Base-by-base conservation (phyloP, 2,329 filamentous ascomycete genomes). In the Epichloe uncinata region DNA sequence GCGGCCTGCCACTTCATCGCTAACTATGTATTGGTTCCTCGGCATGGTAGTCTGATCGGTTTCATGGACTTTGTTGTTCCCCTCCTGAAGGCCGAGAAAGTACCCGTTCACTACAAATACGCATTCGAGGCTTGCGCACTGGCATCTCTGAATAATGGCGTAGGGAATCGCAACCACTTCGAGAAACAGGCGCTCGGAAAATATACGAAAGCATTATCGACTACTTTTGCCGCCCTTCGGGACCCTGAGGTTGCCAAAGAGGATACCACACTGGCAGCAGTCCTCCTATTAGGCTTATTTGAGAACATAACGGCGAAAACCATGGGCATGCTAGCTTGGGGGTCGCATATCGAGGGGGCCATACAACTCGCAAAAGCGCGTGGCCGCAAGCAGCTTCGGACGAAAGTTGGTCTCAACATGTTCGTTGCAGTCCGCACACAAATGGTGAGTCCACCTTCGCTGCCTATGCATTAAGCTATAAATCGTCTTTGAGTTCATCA, bases 331-430 rank as follows among this genome's bases (percentile, higher is more conserved):
- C 65, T 74, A 50, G 77, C 78, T 2, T 83, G 79, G 79, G 77
- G 77, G 4, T 78, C 78, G 9, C 79, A 83, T 56, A 73, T 78
- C n/a, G 75, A 81, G 52, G 79, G 78, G 3, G 79, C 79, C 15
- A 73, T 82, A 34, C 74, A 79, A 55, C 66, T 82, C 1, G 75
- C 79, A 48, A 78, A 75, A 59, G 70, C 73, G 9, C 72, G 79
- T 43, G 77, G 78, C 4, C 73, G 70, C 56, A 72, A 74, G 54
- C 77, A 80, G 56, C 59, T 79, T 9, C 66, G 67, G 41, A 78
- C 75, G 13, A 73, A 72, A 59, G 65, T 69, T 2, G 79, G 78
- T 0, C 60, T 75, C 34, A 68, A 72, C 50, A 68, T 83, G 13
- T 82, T 82, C 58, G 69, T 78, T 45, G 74, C 75, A 7, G 78